A percentile compares a stretch with the other conserved stretches of the same genome.
These are phyloP conservation scores for Thraustotheca clavata DNA, from an alignment of 352 stramenopile genomes.

Conservation along the genomic window DNA sequence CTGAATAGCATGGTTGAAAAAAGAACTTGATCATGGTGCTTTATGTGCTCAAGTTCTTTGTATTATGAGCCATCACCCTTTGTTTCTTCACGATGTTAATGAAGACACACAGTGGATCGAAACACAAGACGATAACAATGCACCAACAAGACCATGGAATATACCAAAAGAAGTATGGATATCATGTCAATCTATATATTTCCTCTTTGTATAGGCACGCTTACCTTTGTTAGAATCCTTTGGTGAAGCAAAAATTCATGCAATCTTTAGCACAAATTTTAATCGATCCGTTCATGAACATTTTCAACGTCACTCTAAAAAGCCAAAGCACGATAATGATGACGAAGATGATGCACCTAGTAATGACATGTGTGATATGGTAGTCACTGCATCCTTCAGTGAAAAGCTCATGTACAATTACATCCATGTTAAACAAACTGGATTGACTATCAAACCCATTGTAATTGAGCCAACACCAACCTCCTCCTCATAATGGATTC, in stretches of 20 bases:
- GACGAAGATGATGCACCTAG: neutral
- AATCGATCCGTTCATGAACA: neutral
- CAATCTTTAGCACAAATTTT: slow-evolving; percentile 13
- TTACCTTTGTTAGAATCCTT: slow-evolving; percentile 6
- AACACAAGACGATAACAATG: neutral
- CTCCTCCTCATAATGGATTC: neutral
- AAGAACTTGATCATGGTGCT: slow-evolving; percentile 75
- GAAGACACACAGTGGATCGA: neutral
- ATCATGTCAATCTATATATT: neutral
- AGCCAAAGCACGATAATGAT: neutral
- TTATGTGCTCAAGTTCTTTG: slow-evolving; percentile 58
- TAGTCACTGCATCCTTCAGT: slow-evolving; percentile 10
- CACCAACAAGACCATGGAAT: neutral
- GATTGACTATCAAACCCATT: neutral
- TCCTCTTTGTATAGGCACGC: neutral
- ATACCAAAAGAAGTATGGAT: neutral
- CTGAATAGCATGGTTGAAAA: slow-evolving; percentile 53
- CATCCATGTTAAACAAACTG: slow-evolving; percentile 17
- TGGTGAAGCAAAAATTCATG: slow-evolving; percentile 6
- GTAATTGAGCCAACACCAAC: neutral
- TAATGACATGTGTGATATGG: neutral
- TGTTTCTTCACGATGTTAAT: slow-evolving; percentile 15
- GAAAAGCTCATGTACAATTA: neutral
- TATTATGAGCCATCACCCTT: slow-evolving; percentile 41
- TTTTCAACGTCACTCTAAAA: neutral